Base-by-base conservation (phyloP, 2,329 filamentous ascomycete species). In the Fusarium sp. region DNA sequence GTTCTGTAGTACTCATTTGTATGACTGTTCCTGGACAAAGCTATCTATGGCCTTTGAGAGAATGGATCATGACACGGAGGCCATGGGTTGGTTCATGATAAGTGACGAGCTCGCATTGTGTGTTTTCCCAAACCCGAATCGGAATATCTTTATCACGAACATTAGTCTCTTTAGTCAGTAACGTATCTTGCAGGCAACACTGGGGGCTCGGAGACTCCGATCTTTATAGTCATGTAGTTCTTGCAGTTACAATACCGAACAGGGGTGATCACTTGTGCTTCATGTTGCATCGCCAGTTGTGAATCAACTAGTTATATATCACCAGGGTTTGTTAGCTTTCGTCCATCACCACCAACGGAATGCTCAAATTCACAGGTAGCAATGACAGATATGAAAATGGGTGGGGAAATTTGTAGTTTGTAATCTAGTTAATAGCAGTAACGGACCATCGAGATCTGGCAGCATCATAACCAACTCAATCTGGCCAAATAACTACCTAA, bases 341-440 rank as follows among this genome's bases (percentile, higher is more conserved):
- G 32, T 33, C 33, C 23, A 38, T 30, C 33, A 38, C 32, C 15
- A 54, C 13, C 15, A 28, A 28, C 23, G 21, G 15, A 25, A 28
- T 38, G 33, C 50, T 54, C 23, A 11, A 12, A n/a, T 21, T 53
- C 33, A 53, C 33, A 28, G 16, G 32, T 9, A 37, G 32, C 9
- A 28, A 53, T 25, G 33, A 32, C 18, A 28, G 12, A n/a, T 23
- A 19, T 25, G 23, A 28, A 25, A 18, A 23, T 21, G 30, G 40
- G 11, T 47, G 44, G 49, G 33, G 40, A 57, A 64, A 28, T 49
- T 38, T 54, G 44, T 58, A 42, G 30, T 56, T 52, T 60, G 43
- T 73, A 60, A 47, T 69, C 65, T 56, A 62, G 47, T 52, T 56
- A 49, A 47, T 52, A 58, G 53, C 25, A 62, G 57, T 38, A 35